phyloP scores from a whole-genome alignment of 2,329 filamentous ascomycete species.

The Berkeleyomyces rouxiae region DNA sequence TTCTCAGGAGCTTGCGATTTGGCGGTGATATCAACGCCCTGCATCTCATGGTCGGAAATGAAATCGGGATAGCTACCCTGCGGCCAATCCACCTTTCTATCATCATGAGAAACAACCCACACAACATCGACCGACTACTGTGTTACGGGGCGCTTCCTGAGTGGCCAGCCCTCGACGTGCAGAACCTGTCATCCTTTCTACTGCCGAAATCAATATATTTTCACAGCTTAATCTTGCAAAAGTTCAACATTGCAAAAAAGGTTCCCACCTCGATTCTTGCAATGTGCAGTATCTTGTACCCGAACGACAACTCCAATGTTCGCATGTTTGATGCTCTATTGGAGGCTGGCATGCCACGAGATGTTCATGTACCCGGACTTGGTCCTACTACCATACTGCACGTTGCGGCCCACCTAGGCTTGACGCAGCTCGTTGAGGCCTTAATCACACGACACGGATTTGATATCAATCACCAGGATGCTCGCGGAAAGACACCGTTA shows the following conservation, averaged over 20 bases:
- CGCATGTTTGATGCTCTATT: not conserved
- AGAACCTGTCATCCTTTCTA: not conserved
- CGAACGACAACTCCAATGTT: not conserved
- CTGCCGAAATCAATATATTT: not conserved
- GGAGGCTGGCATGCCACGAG: slow-evolving; percentile 2
- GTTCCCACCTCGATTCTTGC: slow-evolving; percentile 4
- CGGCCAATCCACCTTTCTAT: slow-evolving; percentile 9
- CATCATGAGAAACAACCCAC: not conserved
- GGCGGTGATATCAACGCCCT: slow-evolving; percentile 4
- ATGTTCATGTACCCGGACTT: slow-evolving; percentile 2
- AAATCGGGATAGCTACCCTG: not conserved
- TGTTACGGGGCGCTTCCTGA: not conserved
- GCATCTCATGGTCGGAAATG: not conserved
- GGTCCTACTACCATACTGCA: slow-evolving; percentile 1
- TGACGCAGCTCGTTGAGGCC: slow-evolving; percentile 4
- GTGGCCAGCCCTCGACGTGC: not conserved
- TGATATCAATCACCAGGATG: slow-evolving; percentile 5
- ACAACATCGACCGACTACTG: slow-evolving; percentile 5
- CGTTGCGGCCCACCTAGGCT: slow-evolving; percentile 1
- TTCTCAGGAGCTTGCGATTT: slow-evolving; percentile 2
- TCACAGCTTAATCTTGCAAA: not conserved
- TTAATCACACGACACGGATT: slow-evolving; percentile 4
- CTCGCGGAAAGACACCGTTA: slow-evolving; percentile 3
- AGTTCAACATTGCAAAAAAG: not conserved
- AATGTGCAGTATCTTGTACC: not conserved